These are phyloP conservation scores for Lepidium campestre DNA, from an alignment of 441 rosid species.

Conservation along the genomic window DNA sequence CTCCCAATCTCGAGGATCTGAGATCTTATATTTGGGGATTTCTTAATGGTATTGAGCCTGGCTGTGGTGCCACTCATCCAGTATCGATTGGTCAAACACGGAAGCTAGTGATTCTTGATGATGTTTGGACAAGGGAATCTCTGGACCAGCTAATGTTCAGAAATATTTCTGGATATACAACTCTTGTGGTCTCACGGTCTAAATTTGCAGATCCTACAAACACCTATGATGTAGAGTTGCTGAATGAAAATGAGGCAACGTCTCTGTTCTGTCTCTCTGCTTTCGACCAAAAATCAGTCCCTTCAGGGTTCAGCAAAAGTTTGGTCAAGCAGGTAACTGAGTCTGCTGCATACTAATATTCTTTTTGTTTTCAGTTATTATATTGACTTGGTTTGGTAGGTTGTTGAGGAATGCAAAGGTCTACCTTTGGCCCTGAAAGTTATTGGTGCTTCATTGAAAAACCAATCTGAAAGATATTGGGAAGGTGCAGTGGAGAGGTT, in stretches of 20 bases:
- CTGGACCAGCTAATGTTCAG: slow-evolving; percentile 51
- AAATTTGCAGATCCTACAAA: slow-evolving; percentile 35
- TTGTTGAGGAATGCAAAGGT: slow-evolving; percentile 76
- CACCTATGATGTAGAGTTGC: slow-evolving; percentile 52
- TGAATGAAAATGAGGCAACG: slow-evolving; percentile 53
- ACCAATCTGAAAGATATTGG: slow-evolving; percentile 60
- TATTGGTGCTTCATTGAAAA: slow-evolving; percentile 65
- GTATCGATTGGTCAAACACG: slow-evolving; percentile 24
- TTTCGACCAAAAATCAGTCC: slow-evolving; percentile 55
- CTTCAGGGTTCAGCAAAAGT: slow-evolving; percentile 36
- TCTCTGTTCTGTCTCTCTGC: slow-evolving; percentile 71
- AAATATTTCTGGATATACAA: slow-evolving; percentile 42
- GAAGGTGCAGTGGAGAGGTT: slow-evolving; percentile 52
- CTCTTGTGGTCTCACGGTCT: slow-evolving; percentile 71
- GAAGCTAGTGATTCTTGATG: slow-evolving; percentile 63
- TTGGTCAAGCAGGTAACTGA: slow-evolving; percentile 67
- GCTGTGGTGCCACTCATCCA: slow-evolving; percentile 23
- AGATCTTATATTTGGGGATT: slow-evolving; percentile 37
- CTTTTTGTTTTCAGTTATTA: background rate
- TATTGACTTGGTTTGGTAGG: slow-evolving; percentile 34
- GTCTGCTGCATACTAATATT: background rate
- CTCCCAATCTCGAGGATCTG: slow-evolving; percentile 56
- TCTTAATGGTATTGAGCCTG: slow-evolving; percentile 31
- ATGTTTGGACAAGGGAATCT: slow-evolving; percentile 62
- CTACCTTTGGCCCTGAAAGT: slow-evolving; percentile 84